Evolutionary conservation across 306 rosid species (phyloP).

Genomic region (Dalbergia cultrata): DNA sequence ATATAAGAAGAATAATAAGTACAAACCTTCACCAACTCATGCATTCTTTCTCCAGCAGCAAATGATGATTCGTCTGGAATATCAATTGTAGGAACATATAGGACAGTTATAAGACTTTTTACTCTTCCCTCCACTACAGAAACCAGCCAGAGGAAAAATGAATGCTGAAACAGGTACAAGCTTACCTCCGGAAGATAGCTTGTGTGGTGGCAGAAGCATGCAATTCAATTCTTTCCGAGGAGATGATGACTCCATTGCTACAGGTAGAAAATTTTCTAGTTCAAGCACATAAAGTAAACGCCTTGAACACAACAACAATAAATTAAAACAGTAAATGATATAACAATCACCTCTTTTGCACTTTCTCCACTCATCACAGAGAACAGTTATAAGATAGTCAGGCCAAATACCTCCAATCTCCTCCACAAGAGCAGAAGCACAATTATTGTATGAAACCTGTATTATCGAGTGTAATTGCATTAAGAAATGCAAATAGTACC

Average conservation of each 20-base stretch:
- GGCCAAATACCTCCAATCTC: constrained; percentile 87
- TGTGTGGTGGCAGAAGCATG: constrained; percentile 65
- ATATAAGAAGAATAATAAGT: constrained; percentile 24
- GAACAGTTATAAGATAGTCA: constrained; percentile 75
- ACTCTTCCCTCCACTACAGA: constrained; percentile 23
- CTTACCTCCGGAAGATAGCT: constrained; percentile 64
- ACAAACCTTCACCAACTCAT: constrained; percentile 85
- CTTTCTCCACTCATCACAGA: constrained; percentile 83
- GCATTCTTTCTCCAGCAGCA: constrained; percentile 87
- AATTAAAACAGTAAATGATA: constrained; percentile 31
- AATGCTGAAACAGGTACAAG: constrained; percentile 40
- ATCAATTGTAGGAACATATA: constrained; percentile 57
- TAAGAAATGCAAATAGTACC: constrained; percentile 13
- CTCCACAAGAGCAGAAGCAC: constrained; percentile 65
- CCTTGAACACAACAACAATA: constrained; percentile 34
- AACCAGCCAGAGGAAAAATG: constrained; percentile 35
- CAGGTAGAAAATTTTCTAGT: constrained; percentile 50
- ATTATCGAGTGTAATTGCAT: constrained; percentile 33
- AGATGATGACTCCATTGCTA: constrained; percentile 90
- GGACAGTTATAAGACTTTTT: constrained; percentile 25
- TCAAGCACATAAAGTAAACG: constrained; percentile 42
- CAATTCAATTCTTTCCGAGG: constrained; percentile 77
- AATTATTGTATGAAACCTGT: constrained; percentile 77
- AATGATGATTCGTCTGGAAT: constrained; percentile 71
- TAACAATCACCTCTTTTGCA: constrained; percentile 85